Conservation (phyloP, 192 early-diverging fungal genomes). For the Linnemannia zychae region DNA sequence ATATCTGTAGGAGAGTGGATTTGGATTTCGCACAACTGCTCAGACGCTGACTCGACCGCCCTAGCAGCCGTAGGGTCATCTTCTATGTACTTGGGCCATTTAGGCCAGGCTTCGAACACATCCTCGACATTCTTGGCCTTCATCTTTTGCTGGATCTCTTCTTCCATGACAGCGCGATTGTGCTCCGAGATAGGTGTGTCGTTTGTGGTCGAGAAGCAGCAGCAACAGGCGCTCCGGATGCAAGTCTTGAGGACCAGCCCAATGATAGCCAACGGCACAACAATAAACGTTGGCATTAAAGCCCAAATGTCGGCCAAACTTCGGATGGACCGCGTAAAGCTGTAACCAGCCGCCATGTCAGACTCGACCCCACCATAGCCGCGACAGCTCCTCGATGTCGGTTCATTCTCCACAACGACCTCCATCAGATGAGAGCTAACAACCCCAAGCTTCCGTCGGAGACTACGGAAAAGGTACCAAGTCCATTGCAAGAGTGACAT, state of each 20-base stretch:
- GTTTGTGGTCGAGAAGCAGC: not conserved
- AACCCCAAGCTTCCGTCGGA: slow-evolving; percentile 19
- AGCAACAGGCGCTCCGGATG: slow-evolving; percentile 12
- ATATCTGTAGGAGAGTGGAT: not conserved
- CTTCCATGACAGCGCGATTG: not conserved
- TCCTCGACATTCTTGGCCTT: not conserved
- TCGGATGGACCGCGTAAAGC: slow-evolving; percentile 11
- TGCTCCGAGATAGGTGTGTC: not conserved
- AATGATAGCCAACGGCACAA: not conserved
- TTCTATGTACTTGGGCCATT: not conserved
- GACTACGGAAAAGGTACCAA: slow-evolving; percentile 19
- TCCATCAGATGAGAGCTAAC: slow-evolving; percentile 5
- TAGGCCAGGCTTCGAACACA: slow-evolving; percentile 9
- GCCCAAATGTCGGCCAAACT: not conserved
- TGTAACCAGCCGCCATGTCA: slow-evolving; percentile 8
- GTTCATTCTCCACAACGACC: not conserved
- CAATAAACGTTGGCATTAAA: slow-evolving; percentile 5
- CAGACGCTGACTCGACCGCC: not conserved
- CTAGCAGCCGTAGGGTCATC: not conserved
- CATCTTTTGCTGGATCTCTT: not conserved
- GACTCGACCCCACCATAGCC: not conserved
- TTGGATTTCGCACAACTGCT: not conserved
- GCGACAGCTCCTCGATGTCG: not conserved
- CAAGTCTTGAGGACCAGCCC: slow-evolving; percentile 9
- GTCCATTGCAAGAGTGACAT: slow-evolving; percentile 15